Evolutionary conservation across 2,329 filamentous ascomycete genomes (phyloP), one percentile per base, ranked within the genome.

Genomic region (Diplodia scrobiculata): DNA sequence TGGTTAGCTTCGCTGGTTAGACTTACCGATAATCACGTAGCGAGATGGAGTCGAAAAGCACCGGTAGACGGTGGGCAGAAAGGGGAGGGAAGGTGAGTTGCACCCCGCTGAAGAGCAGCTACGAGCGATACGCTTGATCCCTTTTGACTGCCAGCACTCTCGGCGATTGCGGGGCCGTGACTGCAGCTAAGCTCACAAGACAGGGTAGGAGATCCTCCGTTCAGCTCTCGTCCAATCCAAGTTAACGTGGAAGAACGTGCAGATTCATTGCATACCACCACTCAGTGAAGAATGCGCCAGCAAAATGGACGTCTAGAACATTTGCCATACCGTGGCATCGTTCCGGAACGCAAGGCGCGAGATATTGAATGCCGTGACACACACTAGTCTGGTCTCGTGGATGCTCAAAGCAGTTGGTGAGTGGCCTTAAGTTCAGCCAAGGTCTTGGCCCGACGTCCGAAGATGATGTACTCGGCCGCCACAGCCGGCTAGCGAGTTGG

Each of bases 401-500:
- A 34, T 32, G 27, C 41, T 21, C 27, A 29, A 62, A 60, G 27
- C 27, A 34, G 45, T 45, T 59, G 14, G 19, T 5, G 13, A n/a
- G 21, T 25, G 19, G 36, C 21, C 6, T 47, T 13, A 25, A 38
- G 14, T 34, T 62, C 58, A 62, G 58, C 58, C 58, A 62, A 62
- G 58, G 41, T 25, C 58, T 62, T 62, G 58, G 58, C 58, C 27
- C 48, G 58, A 62, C 58, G 58, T 62, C 27, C 27, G 58, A 62
- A 50, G 58, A 34, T 50, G 45, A 50, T 50, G 58, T 34, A 14
- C 9, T 13, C 58, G 7, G n/a, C 58, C 29, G 41, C 17, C 13
- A 62, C 41, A 50, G 25, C 11, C 27, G 48, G 45, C 27, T 50
- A 62, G 41, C n/a, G 14, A 50, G 29, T 10, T 41, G 38, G 1